These are phyloP conservation scores for Mycena leptocephala DNA, from an alignment of 768 basidiomycete species.

Conservation along the genomic window DNA sequence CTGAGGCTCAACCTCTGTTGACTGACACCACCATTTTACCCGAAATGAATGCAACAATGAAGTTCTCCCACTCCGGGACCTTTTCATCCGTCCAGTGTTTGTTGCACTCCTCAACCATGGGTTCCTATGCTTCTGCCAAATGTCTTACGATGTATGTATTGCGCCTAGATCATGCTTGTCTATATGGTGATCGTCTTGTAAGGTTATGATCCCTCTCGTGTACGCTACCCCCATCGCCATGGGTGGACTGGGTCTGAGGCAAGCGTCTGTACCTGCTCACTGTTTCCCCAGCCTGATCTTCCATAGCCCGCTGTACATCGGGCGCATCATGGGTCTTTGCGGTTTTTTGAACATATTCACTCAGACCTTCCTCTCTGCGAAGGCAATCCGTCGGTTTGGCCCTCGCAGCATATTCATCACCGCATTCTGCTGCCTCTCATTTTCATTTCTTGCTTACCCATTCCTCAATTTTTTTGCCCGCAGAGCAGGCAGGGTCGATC, in stretches of 20 bases:
- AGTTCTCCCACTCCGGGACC: slow-evolving; percentile 27
- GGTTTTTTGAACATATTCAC: slow-evolving; percentile 65
- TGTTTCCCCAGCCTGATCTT: not conserved
- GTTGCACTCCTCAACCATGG: slow-evolving; percentile 31
- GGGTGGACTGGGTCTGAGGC: slow-evolving; percentile 66
- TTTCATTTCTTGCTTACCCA: slow-evolving; percentile 34
- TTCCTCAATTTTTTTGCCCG: slow-evolving; percentile 35
- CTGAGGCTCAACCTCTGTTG: slow-evolving; percentile 26
- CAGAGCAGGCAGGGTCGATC: slow-evolving; percentile 32
- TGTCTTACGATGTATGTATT: slow-evolving; percentile 20
- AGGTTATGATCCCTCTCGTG: slow-evolving; percentile 37
- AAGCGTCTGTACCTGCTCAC: not conserved
- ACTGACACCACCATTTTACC: not conserved
- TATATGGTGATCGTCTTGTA: not conserved
- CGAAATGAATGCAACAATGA: not conserved
- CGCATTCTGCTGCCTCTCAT: slow-evolving; percentile 25
- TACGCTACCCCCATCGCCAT: slow-evolving; percentile 62
- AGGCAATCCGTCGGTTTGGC: slow-evolving; percentile 27
- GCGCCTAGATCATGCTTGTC: not conserved
- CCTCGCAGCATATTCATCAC: slow-evolving; percentile 31
- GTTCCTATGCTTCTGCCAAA: slow-evolving; percentile 33
- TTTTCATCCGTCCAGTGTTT: slow-evolving; percentile 27
- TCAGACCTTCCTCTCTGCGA: slow-evolving; percentile 45
- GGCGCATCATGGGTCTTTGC: slow-evolving; percentile 61
- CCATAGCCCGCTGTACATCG: slow-evolving; percentile 62